phyloP scores from a whole-genome alignment of 352 stramenopile genomes.

The Globisporangium irregulare region DNA sequence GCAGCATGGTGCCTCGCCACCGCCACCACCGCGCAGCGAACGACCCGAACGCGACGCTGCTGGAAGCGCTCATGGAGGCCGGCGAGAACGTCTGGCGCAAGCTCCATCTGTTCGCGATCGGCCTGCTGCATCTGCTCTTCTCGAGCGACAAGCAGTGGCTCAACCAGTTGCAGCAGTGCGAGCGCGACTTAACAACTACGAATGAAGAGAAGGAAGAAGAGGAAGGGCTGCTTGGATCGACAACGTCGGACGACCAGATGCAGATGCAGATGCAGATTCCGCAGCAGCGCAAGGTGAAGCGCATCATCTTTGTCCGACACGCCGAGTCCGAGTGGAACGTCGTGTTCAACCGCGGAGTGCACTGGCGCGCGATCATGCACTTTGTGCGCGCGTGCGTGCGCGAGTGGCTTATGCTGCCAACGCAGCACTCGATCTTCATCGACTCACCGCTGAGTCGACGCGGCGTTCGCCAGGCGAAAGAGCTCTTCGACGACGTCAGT shows the following conservation, averaged over 20 bases:
- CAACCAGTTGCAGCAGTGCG: background rate
- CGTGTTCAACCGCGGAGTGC: slow-evolving; percentile 81
- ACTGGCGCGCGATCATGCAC: slow-evolving; percentile 34
- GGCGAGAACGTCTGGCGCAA: slow-evolving; percentile 56
- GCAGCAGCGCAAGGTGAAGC: slow-evolving; percentile 27
- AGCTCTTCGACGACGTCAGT: slow-evolving; percentile 32
- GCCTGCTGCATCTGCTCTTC: slow-evolving; percentile 66
- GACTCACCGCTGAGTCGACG: slow-evolving; percentile 77
- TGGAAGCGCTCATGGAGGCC: slow-evolving; percentile 26
- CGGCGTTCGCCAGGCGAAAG: slow-evolving; percentile 56
- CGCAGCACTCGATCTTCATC: slow-evolving; percentile 74
- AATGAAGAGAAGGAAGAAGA: background rate
- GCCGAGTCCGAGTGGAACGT: slow-evolving; percentile 88
- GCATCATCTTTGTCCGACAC: slow-evolving; percentile 83
- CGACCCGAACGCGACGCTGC: slow-evolving; percentile 26
- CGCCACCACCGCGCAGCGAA: background rate
- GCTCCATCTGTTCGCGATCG: slow-evolving; percentile 57
- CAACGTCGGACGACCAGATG: background rate
- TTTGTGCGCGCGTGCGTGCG: slow-evolving; percentile 52
- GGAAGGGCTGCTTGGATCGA: background rate
- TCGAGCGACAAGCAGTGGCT: slow-evolving; percentile 66
- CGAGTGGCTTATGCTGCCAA: slow-evolving; percentile 70
- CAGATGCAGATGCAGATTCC: background rate
- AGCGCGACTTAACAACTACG: background rate
- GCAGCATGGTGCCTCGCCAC: background rate